Evolutionary conservation across 1,284 basidiomycete genomes (phyloP).

Genomic region (Xerocomus minutiporus): DNA sequence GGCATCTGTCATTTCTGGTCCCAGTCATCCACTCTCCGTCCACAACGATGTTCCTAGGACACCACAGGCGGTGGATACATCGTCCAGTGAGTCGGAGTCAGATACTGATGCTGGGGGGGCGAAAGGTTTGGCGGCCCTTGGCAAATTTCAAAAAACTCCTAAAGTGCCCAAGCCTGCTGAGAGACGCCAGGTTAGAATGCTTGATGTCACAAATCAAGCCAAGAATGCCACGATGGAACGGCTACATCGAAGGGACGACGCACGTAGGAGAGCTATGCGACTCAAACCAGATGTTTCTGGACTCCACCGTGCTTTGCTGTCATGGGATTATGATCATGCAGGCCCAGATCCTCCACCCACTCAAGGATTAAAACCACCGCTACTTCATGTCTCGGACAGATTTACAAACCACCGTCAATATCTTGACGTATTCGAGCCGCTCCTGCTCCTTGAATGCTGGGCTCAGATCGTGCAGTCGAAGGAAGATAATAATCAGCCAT

Average conservation of each 20-base stretch:
- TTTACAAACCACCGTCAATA: slow-evolving; percentile 74
- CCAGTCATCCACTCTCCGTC: slow-evolving; percentile 12
- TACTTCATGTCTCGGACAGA: slow-evolving; percentile 53
- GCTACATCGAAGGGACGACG: slow-evolving; percentile 54
- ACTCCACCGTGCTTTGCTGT: slow-evolving; percentile 78
- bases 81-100: slow-evolving; percentile 46
- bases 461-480: slow-evolving; percentile 80
- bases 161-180: slow-evolving; percentile 53
- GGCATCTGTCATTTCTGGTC: slow-evolving; percentile 12
- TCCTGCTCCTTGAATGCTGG: slow-evolving; percentile 93
- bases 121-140: slow-evolving; percentile 56
- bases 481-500: slow-evolving; percentile 49
- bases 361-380: slow-evolving; percentile 34
- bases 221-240: slow-evolving; percentile 46
- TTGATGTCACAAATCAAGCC: slow-evolving; percentile 51
- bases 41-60: slow-evolving; percentile 26
- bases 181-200: slow-evolving; percentile 66
- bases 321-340: slow-evolving; percentile 79
- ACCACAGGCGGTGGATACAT: slow-evolving; percentile 27
- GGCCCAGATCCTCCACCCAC: slow-evolving; percentile 55
- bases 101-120: slow-evolving; percentile 48
- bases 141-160: slow-evolving; percentile 58
- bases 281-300: slow-evolving; percentile 79
- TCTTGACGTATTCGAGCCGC: slow-evolving; percentile 73
- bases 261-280: slow-evolving; percentile 61